Conservation (phyloP, 345 rosid genomes). For the Linum usitatissimum region DNA sequence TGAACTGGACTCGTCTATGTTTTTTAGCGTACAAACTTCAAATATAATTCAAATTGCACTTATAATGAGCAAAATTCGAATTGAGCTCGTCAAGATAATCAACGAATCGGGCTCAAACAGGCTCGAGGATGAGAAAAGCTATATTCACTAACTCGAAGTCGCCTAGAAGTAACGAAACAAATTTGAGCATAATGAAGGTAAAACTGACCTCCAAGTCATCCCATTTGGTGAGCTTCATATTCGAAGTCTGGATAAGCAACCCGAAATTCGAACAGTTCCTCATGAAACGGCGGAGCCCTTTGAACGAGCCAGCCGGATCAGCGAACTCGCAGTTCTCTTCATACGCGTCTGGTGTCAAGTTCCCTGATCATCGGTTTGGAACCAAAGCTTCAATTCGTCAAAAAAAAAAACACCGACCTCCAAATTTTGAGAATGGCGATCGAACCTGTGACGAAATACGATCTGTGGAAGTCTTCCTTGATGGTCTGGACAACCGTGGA, state of each 20-base stretch:
- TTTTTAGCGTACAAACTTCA: too few species aligned
- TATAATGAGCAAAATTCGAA: neutral
- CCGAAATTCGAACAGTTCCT: conserved; percentile 91
- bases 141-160: too few species aligned
- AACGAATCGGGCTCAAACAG: too few species aligned
- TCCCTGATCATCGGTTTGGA: conserved; percentile 27
- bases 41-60: too few species aligned
- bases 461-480: conserved; percentile 59
- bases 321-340: conserved; percentile 93
- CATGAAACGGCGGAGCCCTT: conserved; percentile 73
- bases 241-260: conserved; percentile 56
- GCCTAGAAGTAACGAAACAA: too few species aligned
- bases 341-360: conserved; percentile 57
- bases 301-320: conserved; percentile 96
- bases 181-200: too few species aligned
- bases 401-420: neutral
- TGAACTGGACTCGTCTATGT: too few species aligned
- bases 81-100: too few species aligned
- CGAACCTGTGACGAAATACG: conserved; percentile 83
- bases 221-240: conserved; percentile 89
- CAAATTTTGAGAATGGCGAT: neutral
- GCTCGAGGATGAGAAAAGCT: too few species aligned
- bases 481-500: conserved; percentile 43
- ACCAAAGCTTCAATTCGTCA: neutral
- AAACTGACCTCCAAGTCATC: conserved; percentile 72